Percentiles rank a stretch among this genome's conserved stretches.
Conservation (phyloP, 2,329 filamentous ascomycete species). For the Colletotrichum sp. region DNA sequence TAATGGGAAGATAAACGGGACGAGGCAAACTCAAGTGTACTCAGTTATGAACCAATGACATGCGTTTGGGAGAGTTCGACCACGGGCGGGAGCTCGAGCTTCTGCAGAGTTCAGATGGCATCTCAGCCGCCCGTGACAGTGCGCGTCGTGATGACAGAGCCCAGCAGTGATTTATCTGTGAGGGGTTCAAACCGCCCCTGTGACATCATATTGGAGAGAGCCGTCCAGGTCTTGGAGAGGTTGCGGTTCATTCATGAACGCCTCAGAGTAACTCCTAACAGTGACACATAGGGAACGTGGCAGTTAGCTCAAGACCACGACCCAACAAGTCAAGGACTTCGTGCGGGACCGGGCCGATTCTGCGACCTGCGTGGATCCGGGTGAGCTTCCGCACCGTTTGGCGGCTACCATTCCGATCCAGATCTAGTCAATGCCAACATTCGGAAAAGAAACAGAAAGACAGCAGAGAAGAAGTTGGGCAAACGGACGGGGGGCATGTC, state of each 20-base stretch:
- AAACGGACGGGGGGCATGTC: background rate
- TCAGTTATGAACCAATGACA: conserved; percentile 13
- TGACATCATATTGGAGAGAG: background rate
- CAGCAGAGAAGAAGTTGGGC: background rate
- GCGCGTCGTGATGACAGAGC: background rate
- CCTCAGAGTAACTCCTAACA: background rate
- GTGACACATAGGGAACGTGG: background rate
- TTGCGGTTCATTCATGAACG: background rate
- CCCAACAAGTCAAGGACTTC: background rate
- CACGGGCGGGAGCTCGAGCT: background rate
- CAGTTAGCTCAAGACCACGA: background rate
- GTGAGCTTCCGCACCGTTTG: background rate
- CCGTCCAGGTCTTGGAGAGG: background rate
- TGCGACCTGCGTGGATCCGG: background rate
- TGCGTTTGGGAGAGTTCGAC: background rate
- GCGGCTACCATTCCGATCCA: background rate
- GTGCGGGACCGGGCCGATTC: background rate
- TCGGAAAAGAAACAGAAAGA: background rate
- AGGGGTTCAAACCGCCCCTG: background rate
- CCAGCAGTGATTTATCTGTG: background rate
- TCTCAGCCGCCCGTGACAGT: background rate
- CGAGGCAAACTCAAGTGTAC: conserved; percentile 15
- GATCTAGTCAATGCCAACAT: background rate
- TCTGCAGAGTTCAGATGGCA: conserved; percentile 6
- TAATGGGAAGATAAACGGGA: conserved; percentile 14